A percentile compares a stretch with the other conserved stretches of the same genome.
phyloP scores from a whole-genome alignment of 331 rosid genomes.

The Prunus yedoensis region DNA sequence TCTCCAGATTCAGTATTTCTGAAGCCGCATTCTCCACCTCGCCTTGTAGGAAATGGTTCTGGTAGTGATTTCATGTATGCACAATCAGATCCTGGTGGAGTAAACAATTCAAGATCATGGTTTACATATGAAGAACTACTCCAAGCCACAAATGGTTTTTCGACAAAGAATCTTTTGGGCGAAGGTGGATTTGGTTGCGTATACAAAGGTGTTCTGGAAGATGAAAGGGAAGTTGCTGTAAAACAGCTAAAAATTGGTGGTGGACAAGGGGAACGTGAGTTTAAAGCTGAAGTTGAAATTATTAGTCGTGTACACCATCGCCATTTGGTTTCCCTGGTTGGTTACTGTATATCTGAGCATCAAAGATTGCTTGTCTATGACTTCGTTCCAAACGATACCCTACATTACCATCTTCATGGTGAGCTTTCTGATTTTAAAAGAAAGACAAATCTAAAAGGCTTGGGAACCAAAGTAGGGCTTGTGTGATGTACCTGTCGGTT shows the following conservation, averaged over 20 bases:
- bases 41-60: constrained; percentile 49
- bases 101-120: constrained; percentile 66
- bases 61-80: constrained; percentile 59
- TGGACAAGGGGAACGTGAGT: constrained; percentile 97
- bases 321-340: constrained; percentile 94
- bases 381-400: constrained; percentile 75
- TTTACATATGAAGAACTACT: constrained; percentile 78
- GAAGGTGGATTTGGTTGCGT: constrained; percentile 99
- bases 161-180: constrained; percentile 69
- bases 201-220: constrained; percentile 74
- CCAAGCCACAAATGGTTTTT: constrained; percentile 83
- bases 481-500: background rate
- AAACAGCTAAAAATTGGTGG: constrained; percentile 93
- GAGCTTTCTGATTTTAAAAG: constrained; percentile 36
- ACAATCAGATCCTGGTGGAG: constrained; percentile 71
- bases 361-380: constrained; percentile 97
- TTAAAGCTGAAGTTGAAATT: constrained; percentile 96
- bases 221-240: constrained; percentile 93
- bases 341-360: constrained; percentile 85
- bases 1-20: constrained; percentile 69
- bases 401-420: constrained; percentile 94
- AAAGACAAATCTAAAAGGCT: background rate
- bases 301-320: constrained; percentile 98
- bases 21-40: constrained; percentile 68
- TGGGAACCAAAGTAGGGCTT: background rate